Evolutionary conservation across 331 rosid species (phyloP).

Genomic region (Quercus phellos): DNA sequence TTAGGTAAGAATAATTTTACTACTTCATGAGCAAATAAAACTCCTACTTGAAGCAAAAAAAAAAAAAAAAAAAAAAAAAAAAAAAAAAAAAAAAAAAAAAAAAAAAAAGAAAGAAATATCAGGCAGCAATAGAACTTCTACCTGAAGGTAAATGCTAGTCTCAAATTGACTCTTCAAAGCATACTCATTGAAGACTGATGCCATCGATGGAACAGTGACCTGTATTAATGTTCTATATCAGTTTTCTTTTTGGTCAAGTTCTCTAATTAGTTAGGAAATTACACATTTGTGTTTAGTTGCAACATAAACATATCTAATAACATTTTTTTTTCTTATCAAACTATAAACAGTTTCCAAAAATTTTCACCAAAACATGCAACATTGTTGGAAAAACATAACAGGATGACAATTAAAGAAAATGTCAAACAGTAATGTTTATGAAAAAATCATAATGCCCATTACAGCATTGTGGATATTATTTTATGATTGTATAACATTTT

Average conservation of each 20-base stretch:
- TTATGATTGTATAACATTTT: not conserved
- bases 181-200: constrained; percentile 89
- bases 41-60: not conserved
- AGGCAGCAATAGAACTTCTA: constrained; percentile 17
- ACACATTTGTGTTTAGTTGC: not conserved
- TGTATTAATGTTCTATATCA: constrained; percentile 28
- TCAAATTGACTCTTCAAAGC: constrained; percentile 97
- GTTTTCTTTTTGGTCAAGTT: constrained; percentile 3
- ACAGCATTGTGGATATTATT: not conserved
- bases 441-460: not conserved
- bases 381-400: not conserved
- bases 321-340: not conserved
- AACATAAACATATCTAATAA: not conserved
- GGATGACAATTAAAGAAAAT: not conserved
- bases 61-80: too few species aligned
- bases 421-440: not conserved
- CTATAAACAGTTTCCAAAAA: not conserved
- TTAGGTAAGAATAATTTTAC: too few species aligned
- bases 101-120: not conserved
- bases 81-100: not conserved
- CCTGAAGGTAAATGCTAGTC: constrained; percentile 96
- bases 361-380: not conserved
- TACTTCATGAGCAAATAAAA: not conserved
- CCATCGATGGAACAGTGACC: constrained; percentile 91
- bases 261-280: not conserved